phyloP scores from a whole-genome alignment of 129 eudicot species.

The sunflower (Helianthus annuus) region HanXRQr2.0-SUNRISE NC_035441.2:138252623-138253122 shows the following conservation, averaged over 20 bases:
- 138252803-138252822: constrained; percentile 84
- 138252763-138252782: constrained; percentile 89
- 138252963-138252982: not conserved
- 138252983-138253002: not conserved
- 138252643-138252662: not conserved
- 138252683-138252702: not conserved
- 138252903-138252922: constrained; percentile 81
- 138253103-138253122: constrained; percentile 69
- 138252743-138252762: constrained; percentile 97
- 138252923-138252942: constrained; percentile 92
- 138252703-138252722: constrained; percentile 2
- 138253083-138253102: constrained; percentile 98
- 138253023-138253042: constrained; percentile 72
- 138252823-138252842: constrained; percentile 80
- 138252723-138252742: constrained; percentile 84
- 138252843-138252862: constrained; percentile 65
- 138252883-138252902: constrained; percentile 88
- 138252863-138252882: constrained; percentile 88
- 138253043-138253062: constrained; percentile 89
- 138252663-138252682: constrained; percentile 15
- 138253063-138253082: constrained; percentile 90
- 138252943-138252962: constrained; percentile 42
- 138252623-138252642: not conserved
- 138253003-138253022: not conserved
- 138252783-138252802: constrained; percentile 98